Evolutionary conservation across 2,329 filamentous ascomycete genomes (phyloP).

Genomic region (Calonectria hawksworthii): DNA sequence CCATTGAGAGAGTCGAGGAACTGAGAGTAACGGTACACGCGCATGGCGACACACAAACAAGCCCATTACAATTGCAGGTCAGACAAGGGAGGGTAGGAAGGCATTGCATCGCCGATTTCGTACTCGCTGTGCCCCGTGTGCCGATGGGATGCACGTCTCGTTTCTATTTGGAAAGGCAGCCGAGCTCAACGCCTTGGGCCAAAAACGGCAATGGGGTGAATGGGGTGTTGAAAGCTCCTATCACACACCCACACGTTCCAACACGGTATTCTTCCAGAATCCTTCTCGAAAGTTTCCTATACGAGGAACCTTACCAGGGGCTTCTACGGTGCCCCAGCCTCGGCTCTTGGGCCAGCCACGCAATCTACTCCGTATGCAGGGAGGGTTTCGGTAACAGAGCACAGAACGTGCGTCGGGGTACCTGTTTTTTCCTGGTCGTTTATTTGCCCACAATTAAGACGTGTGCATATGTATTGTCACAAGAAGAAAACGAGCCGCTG

Average conservation of each 20-base stretch:
- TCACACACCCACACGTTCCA: slow-evolving; percentile 27
- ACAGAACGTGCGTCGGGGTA: background rate
- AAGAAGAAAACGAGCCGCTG: background rate
- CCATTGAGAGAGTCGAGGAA: background rate
- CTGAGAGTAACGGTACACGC: background rate
- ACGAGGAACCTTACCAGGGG: slow-evolving; percentile 26
- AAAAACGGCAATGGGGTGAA: slow-evolving; percentile 4
- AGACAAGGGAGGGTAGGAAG: background rate
- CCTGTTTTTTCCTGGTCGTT: background rate
- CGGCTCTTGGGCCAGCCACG: slow-evolving; percentile 25
- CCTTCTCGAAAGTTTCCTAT: slow-evolving; percentile 43
- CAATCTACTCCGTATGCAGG: slow-evolving; percentile 31
- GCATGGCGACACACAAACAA: background rate
- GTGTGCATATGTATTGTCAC: background rate
- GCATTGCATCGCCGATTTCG: background rate
- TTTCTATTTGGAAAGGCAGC: slow-evolving; percentile 14
- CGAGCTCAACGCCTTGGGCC: slow-evolving; percentile 4
- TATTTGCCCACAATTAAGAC: background rate
- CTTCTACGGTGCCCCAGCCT: slow-evolving; percentile 20
- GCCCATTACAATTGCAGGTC: background rate
- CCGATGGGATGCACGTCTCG: slow-evolving; percentile 11
- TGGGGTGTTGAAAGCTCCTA: background rate
- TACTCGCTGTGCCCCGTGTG: background rate
- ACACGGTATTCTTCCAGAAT: slow-evolving; percentile 41
- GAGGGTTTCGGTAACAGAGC: background rate